Evolutionary conservation across 192 early-diverging fungal species (phyloP).

Genomic region (Coemansia nantahalensis): DNA sequence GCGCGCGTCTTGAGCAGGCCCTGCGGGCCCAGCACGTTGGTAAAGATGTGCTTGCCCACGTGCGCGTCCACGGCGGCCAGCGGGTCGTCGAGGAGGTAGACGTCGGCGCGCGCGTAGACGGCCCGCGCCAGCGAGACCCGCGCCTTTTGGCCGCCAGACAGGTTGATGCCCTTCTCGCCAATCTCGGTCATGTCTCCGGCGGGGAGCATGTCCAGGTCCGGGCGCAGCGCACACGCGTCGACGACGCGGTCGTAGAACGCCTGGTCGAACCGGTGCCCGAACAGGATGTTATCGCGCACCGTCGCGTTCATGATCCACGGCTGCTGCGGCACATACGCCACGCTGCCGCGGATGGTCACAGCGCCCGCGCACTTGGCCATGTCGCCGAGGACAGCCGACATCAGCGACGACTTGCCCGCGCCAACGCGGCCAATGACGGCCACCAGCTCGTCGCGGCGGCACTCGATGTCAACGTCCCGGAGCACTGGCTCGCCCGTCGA

Average conservation of each 20-base stretch:
- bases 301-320: conserved; percentile 70
- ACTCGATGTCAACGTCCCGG: conserved; percentile 40
- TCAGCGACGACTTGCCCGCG: conserved; percentile 62
- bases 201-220: conserved; percentile 59
- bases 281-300: conserved; percentile 66
- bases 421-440: conserved; percentile 65
- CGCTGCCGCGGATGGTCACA: conserved; percentile 27
- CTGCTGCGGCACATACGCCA: conserved; percentile 63
- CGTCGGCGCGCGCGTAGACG: conserved; percentile 62
- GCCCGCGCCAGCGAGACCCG: conserved; percentile 67
- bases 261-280: conserved; percentile 58
- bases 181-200: conserved; percentile 59
- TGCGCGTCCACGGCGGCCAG: conserved; percentile 67
- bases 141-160: conserved; percentile 64
- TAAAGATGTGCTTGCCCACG: conserved; percentile 61
- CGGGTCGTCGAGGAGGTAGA: conserved; percentile 72
- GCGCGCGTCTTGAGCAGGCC: conserved; percentile 54
- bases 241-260: conserved; percentile 57
- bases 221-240: conserved; percentile 55
- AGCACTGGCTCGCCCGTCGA: conserved; percentile 36
- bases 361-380: conserved; percentile 48
- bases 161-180: conserved; percentile 64
- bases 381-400: conserved; percentile 62
- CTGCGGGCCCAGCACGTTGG: conserved; percentile 51
- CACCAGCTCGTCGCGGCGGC: conserved; percentile 54